Evolutionary conservation across 352 stramenopile species (phyloP), one percentile per base, ranked within the genome.

Genomic region (Phytophthora niederhauseri): DNA sequence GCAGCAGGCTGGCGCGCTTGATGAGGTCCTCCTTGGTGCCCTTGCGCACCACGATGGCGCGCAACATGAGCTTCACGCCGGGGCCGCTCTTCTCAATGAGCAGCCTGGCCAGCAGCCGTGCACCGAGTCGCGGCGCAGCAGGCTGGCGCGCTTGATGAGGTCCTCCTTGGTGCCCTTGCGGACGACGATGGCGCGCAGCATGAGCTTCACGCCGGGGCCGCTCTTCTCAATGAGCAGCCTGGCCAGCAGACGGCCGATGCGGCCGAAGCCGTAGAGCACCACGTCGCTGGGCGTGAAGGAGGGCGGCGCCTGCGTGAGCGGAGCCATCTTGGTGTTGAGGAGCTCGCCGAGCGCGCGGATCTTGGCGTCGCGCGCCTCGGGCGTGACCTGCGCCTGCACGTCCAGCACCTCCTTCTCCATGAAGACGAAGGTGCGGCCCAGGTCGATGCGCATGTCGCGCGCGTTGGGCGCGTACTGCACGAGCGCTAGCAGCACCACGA

Each of bases 111-210:
- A 94, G 61, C 24, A 97, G 72, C n/a, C n/a, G n/a, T n/a, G n/a
- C n/a, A n/a, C 89, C 53, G 91, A 97, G 78, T 97, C 91, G 31
- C 86, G 87, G 61, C 85, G 84, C 61, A 97, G 72, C 64, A 97
- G 71, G 61, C 82, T 92, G 34, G 91, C 89, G 28, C 87, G 87
- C 76, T 95, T 95, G 28, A 77, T 81, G 26, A 96, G 77, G 57
- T 97, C 90, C 54, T 92, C 84, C 64, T 93, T 94, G 14, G 81
- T 87, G 51, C 91, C 89, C 57, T 92, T 91, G 53, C 91, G 88
- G 56, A 95, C 87, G 53, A 97, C 91, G 51, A 97, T 96, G 43
- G 85, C 91, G 54, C 89, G 90, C 46, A 97, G 80, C 83, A 94
- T 93, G 65, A 96, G 82, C 76, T 95, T 94, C 20, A 91, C 87